Base-by-base conservation (phyloP, 164 flowering plant genomes). In the Houttuynia cordata region DNA sequence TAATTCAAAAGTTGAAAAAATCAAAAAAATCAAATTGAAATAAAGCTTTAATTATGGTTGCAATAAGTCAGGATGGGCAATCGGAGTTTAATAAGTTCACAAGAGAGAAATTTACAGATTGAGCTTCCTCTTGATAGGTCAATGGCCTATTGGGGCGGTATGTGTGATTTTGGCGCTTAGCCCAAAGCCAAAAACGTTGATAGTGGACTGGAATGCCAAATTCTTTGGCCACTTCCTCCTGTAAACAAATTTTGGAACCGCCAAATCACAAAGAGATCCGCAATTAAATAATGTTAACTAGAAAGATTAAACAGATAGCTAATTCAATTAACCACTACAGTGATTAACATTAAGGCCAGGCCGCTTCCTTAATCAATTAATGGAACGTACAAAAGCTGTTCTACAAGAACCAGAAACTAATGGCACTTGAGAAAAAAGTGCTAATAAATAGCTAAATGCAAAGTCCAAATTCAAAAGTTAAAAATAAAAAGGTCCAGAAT, bases 111-210 rank as follows among this genome's bases (percentile, higher is more conserved):
- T 9, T 72, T 81, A 91, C 97, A 49, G 96, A 71, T 76, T 86
- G 96, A 25, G 80, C 62, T 76, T 91, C 97, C 73, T 91, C 97
- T 59, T 74, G 83, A 22, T 75, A 80, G 0, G 83, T 81, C 80
- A 91, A 70, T 19, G 97, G 97, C 45, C 96, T 76, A 66, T 86
- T 88, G 1, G 96, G 97, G 68, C 97, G 89, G 65, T 88, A 91
- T 4, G 96, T 91, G 57, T 88, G 97, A 75, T 88, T 91, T 73
- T 91, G 96, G 53, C 97, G 76, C 79, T 84, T 91, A 25, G 96
- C 97, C 97, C 97, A 91, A 64, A 83, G 72, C 97, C 97, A 91
- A 69, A 80, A 91, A 8, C 97, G 85, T 73, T 83, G 94, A 70
- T 66, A 82, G 68, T 86, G 90, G 50, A 88, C 88, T 10, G 97